Base-by-base conservation (phyloP, 2,329 filamentous ascomycete species). In the Aspergillus puulaauensis region DNA sequence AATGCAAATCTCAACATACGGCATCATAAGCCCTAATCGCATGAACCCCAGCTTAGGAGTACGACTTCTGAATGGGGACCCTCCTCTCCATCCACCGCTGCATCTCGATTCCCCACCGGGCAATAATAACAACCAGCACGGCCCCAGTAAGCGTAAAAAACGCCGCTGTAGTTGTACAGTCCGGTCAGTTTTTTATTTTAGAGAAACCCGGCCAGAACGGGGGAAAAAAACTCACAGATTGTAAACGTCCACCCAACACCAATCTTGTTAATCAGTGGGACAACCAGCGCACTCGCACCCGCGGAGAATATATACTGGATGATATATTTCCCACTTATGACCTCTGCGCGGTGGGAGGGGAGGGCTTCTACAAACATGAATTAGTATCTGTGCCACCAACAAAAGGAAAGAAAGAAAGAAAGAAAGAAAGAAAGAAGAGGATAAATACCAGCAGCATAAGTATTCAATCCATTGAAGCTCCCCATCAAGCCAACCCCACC, bases 161-260 rank as follows among this genome's bases (percentile, higher is more conserved):
- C 17, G 70, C 70, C 52, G 68, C 70, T 73, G 39, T 17, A 19
- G 48, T 23, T 17, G 8, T 14, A 8, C 9, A 50, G 19, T 6
- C 27, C 31, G 12, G 15, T 6, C 37, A 12, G 23, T 3, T 9
- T 9, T 31, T 31, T 31, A 31, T 31, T 31, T 11, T 31, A 31
- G 27, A 31, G 27, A 31, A 11, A 11, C 9, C 8, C 9, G 27
- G 27, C 27, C 8, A 31, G 9, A 9, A 31, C 6, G 21, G 21
- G 21, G 19, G 21, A 11, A 21, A 21, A 15, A 31, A 23, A 62
- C 6, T 83, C 79, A 66, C 82, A 84, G 57, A 92, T 87, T 0
- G 90, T 93, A 57, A 84, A 87, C 70, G 91, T 91, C 88, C 89
- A 92, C 0, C 90, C 91, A 0, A 93, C 86, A 4, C 91, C 90